Evolutionary conservation across 371 early-diverging fungal species (phyloP).

Genomic region (Mortierella sp.): DNA sequence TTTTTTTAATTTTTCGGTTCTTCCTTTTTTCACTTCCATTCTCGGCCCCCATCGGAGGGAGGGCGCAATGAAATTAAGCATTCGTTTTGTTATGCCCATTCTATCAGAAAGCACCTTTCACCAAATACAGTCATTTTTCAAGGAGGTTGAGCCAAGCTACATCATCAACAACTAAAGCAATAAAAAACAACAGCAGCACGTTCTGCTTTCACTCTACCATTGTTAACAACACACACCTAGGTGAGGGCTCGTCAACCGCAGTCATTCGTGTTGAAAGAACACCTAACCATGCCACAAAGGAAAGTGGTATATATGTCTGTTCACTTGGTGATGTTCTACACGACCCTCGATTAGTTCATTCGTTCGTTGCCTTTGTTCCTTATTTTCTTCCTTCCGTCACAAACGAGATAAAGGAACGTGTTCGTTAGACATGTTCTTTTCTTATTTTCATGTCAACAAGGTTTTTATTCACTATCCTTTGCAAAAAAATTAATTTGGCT

Average conservation of each 20-base stretch:
- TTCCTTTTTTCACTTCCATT: too few species aligned
- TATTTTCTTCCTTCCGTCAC: too few species aligned
- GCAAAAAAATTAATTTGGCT: not conserved
- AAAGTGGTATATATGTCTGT: too few species aligned
- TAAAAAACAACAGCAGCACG: too few species aligned
- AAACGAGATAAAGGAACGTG: too few species aligned
- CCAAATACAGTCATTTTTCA: not conserved
- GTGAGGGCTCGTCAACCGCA: too few species aligned
- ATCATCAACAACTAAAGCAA: not conserved
- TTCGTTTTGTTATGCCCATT: not conserved
- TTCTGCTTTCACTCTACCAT: too few species aligned
- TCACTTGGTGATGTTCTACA: not conserved
- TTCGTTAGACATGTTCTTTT: not conserved
- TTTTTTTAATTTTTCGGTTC: too few species aligned
- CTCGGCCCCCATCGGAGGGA: too few species aligned
- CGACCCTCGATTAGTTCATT: not conserved
- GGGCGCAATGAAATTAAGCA: slow-evolving; percentile 12
- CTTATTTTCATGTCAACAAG: not conserved
- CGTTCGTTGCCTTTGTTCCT: not conserved
- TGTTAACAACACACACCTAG: too few species aligned
- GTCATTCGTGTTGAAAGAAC: too few species aligned
- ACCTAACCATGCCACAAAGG: too few species aligned
- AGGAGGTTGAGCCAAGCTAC: not conserved
- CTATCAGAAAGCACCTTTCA: not conserved
- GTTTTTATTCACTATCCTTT: not conserved